phyloP scores from a whole-genome alignment of 768 basidiomycete genomes.

The Psilocybe subaeruginosa region DNA sequence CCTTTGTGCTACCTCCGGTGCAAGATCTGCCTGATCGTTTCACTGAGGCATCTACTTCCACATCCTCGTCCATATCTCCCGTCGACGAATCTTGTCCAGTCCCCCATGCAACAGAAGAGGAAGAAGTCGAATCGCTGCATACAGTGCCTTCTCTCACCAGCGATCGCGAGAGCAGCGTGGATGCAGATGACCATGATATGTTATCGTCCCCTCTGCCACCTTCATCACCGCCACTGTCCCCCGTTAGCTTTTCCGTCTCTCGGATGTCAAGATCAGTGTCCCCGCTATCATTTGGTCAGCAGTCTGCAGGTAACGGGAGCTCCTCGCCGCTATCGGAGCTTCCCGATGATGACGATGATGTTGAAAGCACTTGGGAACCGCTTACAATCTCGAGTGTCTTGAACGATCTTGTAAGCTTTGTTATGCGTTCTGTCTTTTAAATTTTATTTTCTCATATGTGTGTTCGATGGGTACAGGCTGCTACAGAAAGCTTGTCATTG shows the following conservation, averaged over 20 bases:
- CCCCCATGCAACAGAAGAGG: conserved; percentile 7
- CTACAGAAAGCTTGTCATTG: neutral
- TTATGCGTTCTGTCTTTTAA: neutral
- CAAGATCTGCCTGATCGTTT: conserved; percentile 17
- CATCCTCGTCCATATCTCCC: conserved; percentile 7
- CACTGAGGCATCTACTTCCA: conserved; percentile 5
- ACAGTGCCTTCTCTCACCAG: conserved; percentile 31
- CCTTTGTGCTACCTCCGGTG: conserved; percentile 7
- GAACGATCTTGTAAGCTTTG: conserved; percentile 7
- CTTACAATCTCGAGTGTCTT: neutral
- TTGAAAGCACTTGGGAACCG: conserved; percentile 1
- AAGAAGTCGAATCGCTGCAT: conserved; percentile 19
- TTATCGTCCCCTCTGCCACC: conserved; percentile 38
- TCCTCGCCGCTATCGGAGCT: conserved; percentile 22
- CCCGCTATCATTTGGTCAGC: conserved; percentile 24
- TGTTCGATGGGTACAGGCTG: neutral
- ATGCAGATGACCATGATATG: conserved; percentile 27
- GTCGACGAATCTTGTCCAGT: neutral
- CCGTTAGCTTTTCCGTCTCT: conserved; percentile 39
- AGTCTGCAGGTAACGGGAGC: conserved; percentile 21
- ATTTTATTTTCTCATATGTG: neutral
- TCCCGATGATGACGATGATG: conserved; percentile 25
- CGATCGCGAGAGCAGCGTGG: conserved; percentile 35
- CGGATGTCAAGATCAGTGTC: conserved; percentile 40
- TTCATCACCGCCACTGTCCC: conserved; percentile 49